phyloP scores from a whole-genome alignment of 495 filamentous ascomycete species.

The Lichenothelia convexa region DNA sequence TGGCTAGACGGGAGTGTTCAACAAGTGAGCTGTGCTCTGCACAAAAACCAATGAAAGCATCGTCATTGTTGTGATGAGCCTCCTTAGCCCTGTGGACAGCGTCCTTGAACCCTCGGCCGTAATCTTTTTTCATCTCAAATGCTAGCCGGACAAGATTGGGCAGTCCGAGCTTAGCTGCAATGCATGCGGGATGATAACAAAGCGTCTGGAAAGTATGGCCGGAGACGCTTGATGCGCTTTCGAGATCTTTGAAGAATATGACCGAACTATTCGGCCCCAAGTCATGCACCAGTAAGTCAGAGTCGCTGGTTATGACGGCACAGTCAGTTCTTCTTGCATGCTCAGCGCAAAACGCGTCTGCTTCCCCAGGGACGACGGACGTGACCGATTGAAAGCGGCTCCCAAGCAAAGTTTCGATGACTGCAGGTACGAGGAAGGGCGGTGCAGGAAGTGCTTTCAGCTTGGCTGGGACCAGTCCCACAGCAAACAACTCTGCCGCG shows the following conservation, averaged over 20 bases:
- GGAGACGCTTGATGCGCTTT: slow-evolving; percentile 9
- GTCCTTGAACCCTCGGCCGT: not conserved
- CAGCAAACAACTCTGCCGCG: not conserved
- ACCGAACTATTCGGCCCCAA: slow-evolving; percentile 38
- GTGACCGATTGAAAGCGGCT: slow-evolving; percentile 30
- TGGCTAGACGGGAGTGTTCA: slow-evolving; percentile 14
- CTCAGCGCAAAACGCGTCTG: slow-evolving; percentile 47
- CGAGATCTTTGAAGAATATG: slow-evolving; percentile 30
- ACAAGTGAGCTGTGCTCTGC: not conserved
- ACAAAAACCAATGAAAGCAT: not conserved
- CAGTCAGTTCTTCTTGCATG: slow-evolving; percentile 29
- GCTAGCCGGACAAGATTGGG: slow-evolving; percentile 1
- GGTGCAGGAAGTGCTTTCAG: slow-evolving; percentile 27
- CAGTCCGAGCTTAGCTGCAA: slow-evolving; percentile 1
- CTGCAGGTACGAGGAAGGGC: slow-evolving; percentile 47
- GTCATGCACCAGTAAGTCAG: slow-evolving; percentile 54
- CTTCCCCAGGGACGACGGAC: slow-evolving; percentile 48
- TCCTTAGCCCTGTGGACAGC: not conserved
- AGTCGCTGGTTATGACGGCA: slow-evolving; percentile 48
- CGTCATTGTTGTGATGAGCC: not conserved
- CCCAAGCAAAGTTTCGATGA: slow-evolving; percentile 40
- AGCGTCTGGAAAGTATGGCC: slow-evolving; percentile 8
- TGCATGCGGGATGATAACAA: slow-evolving; percentile 11
- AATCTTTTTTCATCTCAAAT: slow-evolving; percentile 1
- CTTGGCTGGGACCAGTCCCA: not conserved